Evolutionary conservation across 2,329 filamentous ascomycete species (phyloP).

Genomic region (Incumbomyces delicatus): DNA sequence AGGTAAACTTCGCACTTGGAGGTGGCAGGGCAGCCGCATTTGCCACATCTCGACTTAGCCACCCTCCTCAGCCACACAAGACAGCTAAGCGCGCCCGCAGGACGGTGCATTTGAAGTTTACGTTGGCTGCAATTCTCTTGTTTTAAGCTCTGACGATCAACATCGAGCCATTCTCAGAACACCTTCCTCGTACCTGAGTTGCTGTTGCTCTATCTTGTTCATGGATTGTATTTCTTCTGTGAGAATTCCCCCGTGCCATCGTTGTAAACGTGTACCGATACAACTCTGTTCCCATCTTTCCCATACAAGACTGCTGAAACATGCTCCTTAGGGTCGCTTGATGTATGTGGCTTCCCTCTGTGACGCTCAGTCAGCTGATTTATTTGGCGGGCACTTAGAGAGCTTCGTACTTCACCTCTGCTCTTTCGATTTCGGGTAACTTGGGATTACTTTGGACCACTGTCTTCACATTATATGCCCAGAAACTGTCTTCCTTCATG

Average conservation of each 20-base stretch:
- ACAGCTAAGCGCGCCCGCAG: no score
- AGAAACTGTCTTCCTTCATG: neutral
- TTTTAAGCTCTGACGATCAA: no score
- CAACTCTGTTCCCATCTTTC: neutral
- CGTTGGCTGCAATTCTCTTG: no score
- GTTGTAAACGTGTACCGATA: neutral
- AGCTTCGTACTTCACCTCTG: neutral
- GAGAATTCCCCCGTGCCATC: neutral
- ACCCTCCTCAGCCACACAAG: no score
- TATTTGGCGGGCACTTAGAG: neutral
- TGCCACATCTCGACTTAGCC: no score
- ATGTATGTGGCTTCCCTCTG: neutral
- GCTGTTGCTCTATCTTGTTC: no score
- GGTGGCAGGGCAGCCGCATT: no score
- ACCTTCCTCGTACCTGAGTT: no score
- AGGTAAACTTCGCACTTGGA: no score
- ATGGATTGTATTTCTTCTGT: neutral
- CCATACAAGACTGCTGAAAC: neutral
- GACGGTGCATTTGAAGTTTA: no score
- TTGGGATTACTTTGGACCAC: neutral
- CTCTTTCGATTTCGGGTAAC: neutral
- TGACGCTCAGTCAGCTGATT: neutral
- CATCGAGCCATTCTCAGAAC: no score
- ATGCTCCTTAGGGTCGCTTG: neutral
- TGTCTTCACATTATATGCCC: neutral